Conservation (phyloP, 441 rosid genomes). For the Kokia cookei region DNA sequence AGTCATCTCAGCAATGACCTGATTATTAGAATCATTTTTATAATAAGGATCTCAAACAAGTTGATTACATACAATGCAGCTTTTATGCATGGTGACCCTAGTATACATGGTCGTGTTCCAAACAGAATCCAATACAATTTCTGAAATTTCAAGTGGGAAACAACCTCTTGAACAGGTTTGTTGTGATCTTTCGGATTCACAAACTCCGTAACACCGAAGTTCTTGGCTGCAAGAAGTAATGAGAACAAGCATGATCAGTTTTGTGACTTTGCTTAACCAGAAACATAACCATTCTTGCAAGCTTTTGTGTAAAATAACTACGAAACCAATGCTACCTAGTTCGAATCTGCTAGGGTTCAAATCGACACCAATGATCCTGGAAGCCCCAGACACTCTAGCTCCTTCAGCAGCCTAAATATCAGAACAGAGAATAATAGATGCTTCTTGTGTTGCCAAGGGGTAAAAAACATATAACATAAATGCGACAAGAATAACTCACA, state of each 20-base stretch:
- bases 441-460: background rate
- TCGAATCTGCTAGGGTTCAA: slow-evolving; percentile 53
- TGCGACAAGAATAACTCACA: slow-evolving; percentile 25
- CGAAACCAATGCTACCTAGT: slow-evolving; percentile 31
- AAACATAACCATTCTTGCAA: background rate
- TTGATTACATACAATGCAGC: background rate
- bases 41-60: background rate
- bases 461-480: background rate
- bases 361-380: slow-evolving; percentile 80
- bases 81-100: background rate
- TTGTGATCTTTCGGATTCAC: slow-evolving; percentile 74
- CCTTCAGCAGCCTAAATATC: slow-evolving; percentile 70
- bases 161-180: slow-evolving; percentile 79
- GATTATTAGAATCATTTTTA: background rate
- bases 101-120: background rate
- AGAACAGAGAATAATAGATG: background rate
- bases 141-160: background rate
- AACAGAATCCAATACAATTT: background rate
- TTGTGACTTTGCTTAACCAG: background rate
- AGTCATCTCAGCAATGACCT: slow-evolving; percentile 77
- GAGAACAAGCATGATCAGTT: background rate
- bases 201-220: slow-evolving; percentile 76
- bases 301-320: background rate
- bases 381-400: slow-evolving; percentile 70
- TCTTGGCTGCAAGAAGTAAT: slow-evolving; percentile 53